A percentile compares a stretch with the other conserved stretches of the same genome.
phyloP scores from a whole-genome alignment of 2,329 filamentous ascomycete species.

The Ceratocystis huliohia region DNA sequence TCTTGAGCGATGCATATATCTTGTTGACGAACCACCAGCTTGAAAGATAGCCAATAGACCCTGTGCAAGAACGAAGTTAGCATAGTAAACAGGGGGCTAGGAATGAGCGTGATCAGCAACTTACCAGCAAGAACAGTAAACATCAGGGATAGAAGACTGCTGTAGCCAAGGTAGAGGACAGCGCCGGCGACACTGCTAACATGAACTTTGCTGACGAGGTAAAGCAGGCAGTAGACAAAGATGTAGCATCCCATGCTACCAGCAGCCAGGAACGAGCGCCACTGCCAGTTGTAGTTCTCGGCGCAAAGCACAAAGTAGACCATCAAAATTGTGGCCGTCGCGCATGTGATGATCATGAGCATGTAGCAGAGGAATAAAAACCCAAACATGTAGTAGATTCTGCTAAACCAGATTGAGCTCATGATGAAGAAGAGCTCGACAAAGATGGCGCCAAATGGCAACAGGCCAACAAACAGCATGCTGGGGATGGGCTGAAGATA shows the following conservation, averaged over 20 bases:
- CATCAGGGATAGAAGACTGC: conserved; percentile 71
- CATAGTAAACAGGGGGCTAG: background rate
- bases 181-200: conserved; percentile 75
- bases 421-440: conserved; percentile 99
- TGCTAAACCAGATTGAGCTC: conserved; percentile 96
- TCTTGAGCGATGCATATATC: conserved; percentile 97
- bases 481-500: conserved; percentile 81
- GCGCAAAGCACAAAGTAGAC: conserved; percentile 93
- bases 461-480: conserved; percentile 79
- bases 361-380: conserved; percentile 97
- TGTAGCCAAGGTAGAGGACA: conserved; percentile 89
- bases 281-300: conserved; percentile 99
- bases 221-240: conserved; percentile 79
- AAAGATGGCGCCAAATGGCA: conserved; percentile 94
- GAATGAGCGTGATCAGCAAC: conserved; percentile 27
- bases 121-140: conserved; percentile 90
- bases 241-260: conserved; percentile 87
- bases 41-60: conserved; percentile 88
- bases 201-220: conserved; percentile 78
- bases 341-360: conserved; percentile 90
- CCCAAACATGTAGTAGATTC: conserved; percentile 99
- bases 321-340: conserved; percentile 82
- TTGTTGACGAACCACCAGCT: conserved; percentile 89
- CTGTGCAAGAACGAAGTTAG: conserved; percentile 34
- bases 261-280: conserved; percentile 83